Evolutionary conservation across 495 filamentous ascomycete species (phyloP).

Genomic region (Pseudotulostoma volvatum): DNA sequence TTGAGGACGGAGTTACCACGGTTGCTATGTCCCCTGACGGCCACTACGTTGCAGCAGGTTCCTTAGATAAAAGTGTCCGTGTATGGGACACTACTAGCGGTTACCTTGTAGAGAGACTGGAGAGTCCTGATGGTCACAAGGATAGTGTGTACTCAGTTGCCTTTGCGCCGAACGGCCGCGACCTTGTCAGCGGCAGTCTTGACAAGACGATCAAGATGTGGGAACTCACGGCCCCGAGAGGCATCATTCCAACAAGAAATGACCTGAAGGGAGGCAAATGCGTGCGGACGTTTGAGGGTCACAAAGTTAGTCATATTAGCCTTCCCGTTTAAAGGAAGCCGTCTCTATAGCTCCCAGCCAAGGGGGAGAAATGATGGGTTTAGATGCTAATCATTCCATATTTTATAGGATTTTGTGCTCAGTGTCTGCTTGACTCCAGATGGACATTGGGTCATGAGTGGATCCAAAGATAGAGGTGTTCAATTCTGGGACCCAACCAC

Average conservation of each 20-base stretch:
- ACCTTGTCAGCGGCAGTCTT: constrained; percentile 75
- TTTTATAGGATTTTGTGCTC: constrained; percentile 66
- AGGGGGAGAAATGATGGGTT: too few species aligned
- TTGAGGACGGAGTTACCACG: constrained; percentile 82
- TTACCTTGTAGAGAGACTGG: constrained; percentile 67
- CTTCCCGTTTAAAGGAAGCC: too few species aligned
- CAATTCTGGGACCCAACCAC: constrained; percentile 88
- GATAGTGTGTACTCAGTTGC: constrained; percentile 88
- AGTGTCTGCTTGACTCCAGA: constrained; percentile 80
- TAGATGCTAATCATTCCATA: too few species aligned
- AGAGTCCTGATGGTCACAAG: constrained; percentile 75
- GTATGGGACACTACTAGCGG: constrained; percentile 76
- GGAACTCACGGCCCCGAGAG: constrained; percentile 61
- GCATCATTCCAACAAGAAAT: constrained; percentile 39
- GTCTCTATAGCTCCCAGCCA: too few species aligned
- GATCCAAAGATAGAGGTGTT: constrained; percentile 78
- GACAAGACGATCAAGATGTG: constrained; percentile 96
- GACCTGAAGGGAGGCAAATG: constrained; percentile 63
- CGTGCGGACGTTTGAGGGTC: constrained; percentile 78
- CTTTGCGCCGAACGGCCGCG: constrained; percentile 74
- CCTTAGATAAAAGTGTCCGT: constrained; percentile 76
- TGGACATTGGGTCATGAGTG: constrained; percentile 77
- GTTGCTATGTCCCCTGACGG: constrained; percentile 84
- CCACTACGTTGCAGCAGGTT: constrained; percentile 73
- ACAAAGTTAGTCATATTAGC: constrained; percentile 47